Conservation (phyloP, 306 rosid genomes). For the Quercus aquifolioides region DNA sequence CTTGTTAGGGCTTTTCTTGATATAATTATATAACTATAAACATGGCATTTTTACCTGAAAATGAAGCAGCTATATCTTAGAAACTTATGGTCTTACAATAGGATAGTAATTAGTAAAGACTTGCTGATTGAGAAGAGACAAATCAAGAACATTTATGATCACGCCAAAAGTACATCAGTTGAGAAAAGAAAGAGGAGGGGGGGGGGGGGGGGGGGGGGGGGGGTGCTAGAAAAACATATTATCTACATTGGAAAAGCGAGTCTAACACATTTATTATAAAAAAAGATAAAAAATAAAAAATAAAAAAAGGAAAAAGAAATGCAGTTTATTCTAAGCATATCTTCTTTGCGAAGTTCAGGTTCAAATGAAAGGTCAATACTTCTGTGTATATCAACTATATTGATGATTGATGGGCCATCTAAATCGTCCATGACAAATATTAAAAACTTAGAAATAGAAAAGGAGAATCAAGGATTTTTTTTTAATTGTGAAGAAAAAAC, state of each 20-base stretch:
- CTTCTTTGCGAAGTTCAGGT: neutral
- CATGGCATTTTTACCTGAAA: slow-evolving; percentile 91
- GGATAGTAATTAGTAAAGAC: neutral
- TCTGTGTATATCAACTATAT: neutral
- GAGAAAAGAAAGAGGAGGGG: rapidly evolving
- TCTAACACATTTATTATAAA: too few species aligned
- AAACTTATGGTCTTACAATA: neutral
- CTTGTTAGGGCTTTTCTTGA: slow-evolving; percentile 73
- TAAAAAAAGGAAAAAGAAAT: neutral
- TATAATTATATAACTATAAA: slow-evolving; percentile 58
- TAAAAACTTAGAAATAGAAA: neutral
- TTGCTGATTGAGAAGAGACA: neutral
- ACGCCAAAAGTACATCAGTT: neutral
- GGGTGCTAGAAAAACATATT: too few species aligned
- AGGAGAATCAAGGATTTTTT: neutral
- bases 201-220: too few species aligned
- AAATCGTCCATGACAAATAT: neutral
- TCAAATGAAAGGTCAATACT: neutral
- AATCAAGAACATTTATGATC: neutral
- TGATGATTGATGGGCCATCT: neutral
- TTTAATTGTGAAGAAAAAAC: slow-evolving; percentile 23
- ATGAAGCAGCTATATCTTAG: slow-evolving; percentile 6
- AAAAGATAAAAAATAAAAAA: too few species aligned
- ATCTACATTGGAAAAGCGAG: neutral
- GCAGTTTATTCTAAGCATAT: neutral